Evolutionary conservation across 257 asterid species (phyloP), one percentile per base, ranked within the genome.

Genomic region (Fraxinus cuspidata): DNA sequence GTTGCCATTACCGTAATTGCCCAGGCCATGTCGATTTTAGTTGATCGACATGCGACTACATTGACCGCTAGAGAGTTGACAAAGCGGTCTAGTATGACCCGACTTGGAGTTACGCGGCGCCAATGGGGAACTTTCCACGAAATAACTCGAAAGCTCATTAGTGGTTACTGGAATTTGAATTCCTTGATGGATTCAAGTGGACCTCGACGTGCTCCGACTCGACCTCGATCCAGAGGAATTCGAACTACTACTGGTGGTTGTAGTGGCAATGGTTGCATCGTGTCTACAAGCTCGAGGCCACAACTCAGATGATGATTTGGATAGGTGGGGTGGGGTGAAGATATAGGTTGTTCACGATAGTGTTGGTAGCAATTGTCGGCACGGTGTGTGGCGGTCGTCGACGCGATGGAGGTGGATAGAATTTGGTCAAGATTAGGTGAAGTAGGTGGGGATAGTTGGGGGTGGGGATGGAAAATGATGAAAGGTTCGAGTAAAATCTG

Each of bases 1-100:
- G 84, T 90, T 91, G 0, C 97, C 97, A 16, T 88, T 90, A 66
- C 95, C 97, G 18, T 91, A 89, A 82, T 87, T 86, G 21, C 10
- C 96, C 93, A 3, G 90, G 83, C 9, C 96, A 28, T 2, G 31
- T 28, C 2, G 2, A 2, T 28, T 2, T 28, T 28, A 6, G 83
- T 34, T 0, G 90, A 73, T 73, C 86, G 75, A 64, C 73, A 73
- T 10, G 90, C 88, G 16, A 86, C 80, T 64, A 85, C 86, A 79
- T 81, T 88, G 25, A 65, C 47, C 11, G 86, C 38, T 0, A 93
- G 93, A 0, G 93, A 87, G 64, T 83, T 85, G 19, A 83, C 86
- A 42, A 90, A 84, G 11, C 76, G 13, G 87, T 82, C 78, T 84
- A 70, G 77, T 80, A n/a, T 80, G 90, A 68, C 84, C 88, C 67